Evolutionary conservation across 805 yeast species (phyloP).

Genomic region (Kluyveromyces aestuarii): DNA sequence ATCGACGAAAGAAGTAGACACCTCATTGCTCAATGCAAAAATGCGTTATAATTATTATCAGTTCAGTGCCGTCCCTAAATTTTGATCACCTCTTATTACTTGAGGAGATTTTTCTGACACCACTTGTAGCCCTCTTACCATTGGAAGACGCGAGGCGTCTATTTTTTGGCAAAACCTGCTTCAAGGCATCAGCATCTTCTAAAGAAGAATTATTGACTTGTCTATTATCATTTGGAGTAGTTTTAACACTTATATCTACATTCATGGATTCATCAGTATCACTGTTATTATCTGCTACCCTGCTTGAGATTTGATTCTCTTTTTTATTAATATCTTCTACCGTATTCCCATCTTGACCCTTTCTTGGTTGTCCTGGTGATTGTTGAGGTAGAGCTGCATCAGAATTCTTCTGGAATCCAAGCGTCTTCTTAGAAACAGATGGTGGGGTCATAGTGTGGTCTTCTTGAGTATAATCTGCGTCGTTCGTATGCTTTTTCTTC

Average conservation of each 20-base stretch:
- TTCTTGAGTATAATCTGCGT: conserved; percentile 12
- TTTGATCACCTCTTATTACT: conserved; percentile 1
- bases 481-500: conserved; percentile 26
- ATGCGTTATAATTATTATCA: too few species aligned
- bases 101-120: conserved; percentile 26
- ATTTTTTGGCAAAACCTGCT: conserved; percentile 24
- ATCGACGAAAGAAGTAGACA: too few species aligned
- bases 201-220: conserved; percentile 4
- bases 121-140: conserved; percentile 27
- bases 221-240: conserved; percentile 7
- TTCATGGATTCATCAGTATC: conserved; percentile 23
- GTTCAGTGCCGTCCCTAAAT: too few species aligned
- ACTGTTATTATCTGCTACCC: conserved; percentile 11
- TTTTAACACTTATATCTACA: conserved; percentile 17
- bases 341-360: conserved; percentile 32
- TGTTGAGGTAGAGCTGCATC: conserved; percentile 62
- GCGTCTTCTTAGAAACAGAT: conserved; percentile 24
- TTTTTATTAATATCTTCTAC: conserved; percentile 27
- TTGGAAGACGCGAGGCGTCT: conserved; percentile 19
- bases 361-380: conserved; percentile 97
- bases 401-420: conserved; percentile 19
- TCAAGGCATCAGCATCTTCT: conserved; percentile 16
- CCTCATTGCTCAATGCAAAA: too few species aligned
- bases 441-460: conserved; percentile 25
- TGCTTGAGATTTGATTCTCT: conserved; percentile 7